A percentile compares a stretch with the other conserved stretches of the same genome.
These are phyloP conservation scores for Globisporangium okanoganense DNA, from an alignment of 352 stramenopile species.

Conservation along the genomic window DNA sequence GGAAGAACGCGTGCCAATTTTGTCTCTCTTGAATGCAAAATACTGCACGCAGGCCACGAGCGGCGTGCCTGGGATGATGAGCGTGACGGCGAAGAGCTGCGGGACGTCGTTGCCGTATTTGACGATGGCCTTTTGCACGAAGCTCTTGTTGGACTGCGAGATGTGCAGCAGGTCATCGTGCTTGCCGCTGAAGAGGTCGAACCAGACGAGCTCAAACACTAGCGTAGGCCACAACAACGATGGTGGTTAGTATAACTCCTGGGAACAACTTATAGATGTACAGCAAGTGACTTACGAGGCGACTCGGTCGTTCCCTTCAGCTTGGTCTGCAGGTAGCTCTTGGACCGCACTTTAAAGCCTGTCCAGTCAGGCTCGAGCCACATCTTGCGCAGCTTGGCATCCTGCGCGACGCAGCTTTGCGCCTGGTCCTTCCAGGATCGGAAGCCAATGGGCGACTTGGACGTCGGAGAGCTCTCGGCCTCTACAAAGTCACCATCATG, in stretches of 20 bases:
- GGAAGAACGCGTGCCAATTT: constrained; percentile 8
- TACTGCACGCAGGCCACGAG: constrained; percentile 72
- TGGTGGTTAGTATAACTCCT: neutral
- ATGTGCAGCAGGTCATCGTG: constrained; percentile 67
- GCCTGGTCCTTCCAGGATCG: constrained; percentile 49
- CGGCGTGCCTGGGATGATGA: constrained; percentile 65
- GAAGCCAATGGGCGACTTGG: constrained; percentile 26
- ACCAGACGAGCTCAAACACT: constrained; percentile 85
- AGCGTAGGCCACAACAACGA: neutral
- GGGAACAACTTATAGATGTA: neutral
- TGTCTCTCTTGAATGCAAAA: constrained; percentile 46
- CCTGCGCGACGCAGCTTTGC: constrained; percentile 39
- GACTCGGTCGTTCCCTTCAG: constrained; percentile 56
- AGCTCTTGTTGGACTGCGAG: constrained; percentile 62
- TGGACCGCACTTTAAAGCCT: constrained; percentile 66
- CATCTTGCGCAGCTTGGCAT: constrained; percentile 51
- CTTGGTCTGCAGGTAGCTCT: constrained; percentile 66
- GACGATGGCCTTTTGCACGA: constrained; percentile 50
- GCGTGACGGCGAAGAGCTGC: constrained; percentile 70
- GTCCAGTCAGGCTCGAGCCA: constrained; percentile 63
- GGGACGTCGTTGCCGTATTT: constrained; percentile 67
- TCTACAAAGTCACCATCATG: too few relatives aligned
- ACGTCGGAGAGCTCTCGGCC: constrained; percentile 11
- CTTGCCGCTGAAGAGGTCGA: constrained; percentile 73
- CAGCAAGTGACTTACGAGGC: constrained; percentile 36